Conservation (phyloP, 371 early-diverging fungal species). For the Blastocladiella emersonii region DNA sequence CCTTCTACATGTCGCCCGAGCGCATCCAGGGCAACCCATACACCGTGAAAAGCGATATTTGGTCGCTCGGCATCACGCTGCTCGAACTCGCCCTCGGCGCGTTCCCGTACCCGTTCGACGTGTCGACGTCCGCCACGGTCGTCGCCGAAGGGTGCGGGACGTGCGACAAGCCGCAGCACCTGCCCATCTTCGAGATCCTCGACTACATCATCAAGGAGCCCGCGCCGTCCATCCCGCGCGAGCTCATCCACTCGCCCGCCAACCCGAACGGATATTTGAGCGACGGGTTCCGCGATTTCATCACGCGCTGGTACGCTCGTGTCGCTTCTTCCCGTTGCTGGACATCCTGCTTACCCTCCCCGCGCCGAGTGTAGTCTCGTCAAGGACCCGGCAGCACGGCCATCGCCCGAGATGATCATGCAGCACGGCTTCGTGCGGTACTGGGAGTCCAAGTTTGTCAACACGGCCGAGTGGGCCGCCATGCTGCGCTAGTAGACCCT, state of each 20-base stretch:
- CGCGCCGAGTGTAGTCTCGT: constrained; percentile 33
- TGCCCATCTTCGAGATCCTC: constrained; percentile 78
- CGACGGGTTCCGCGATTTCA: constrained; percentile 59
- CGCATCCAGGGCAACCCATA: constrained; percentile 27
- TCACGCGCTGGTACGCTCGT: constrained; percentile 48
- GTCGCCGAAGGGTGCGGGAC: neutral
- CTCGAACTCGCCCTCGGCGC: constrained; percentile 80
- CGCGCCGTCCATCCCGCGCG: constrained; percentile 55
- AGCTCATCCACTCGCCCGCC: constrained; percentile 6
- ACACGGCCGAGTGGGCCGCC: neutral
- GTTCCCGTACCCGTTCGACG: constrained; percentile 56
- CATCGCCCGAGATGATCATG: constrained; percentile 55
- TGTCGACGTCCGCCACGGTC: neutral
- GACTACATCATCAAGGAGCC: constrained; percentile 87
- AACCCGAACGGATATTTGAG: constrained; percentile 41
- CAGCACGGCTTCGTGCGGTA: constrained; percentile 1
- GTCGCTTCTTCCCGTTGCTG: neutral
- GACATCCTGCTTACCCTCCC: neutral
- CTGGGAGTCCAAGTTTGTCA: neutral
- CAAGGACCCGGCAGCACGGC: constrained; percentile 54
- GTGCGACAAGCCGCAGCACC: constrained; percentile 22
- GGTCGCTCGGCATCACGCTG: constrained; percentile 84
- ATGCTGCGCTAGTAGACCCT: neutral
- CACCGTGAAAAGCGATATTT: constrained; percentile 85
- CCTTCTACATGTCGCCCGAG: constrained; percentile 64